phyloP scores from a whole-genome alignment of 164 flowering plant species.

The Vitis riparia region DNA sequence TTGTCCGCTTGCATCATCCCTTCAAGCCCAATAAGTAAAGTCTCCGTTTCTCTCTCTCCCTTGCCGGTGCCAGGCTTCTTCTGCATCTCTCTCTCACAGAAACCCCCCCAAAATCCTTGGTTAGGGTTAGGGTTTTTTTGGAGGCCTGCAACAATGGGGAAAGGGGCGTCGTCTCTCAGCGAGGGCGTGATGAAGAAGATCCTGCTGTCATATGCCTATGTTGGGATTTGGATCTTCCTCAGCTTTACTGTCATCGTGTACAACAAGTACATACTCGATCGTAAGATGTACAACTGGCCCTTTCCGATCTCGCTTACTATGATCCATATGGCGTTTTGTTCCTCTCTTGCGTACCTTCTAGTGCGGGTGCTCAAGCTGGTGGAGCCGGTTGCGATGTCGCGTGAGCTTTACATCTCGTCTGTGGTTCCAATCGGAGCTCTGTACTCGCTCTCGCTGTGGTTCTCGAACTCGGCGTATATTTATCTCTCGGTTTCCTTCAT shows the following conservation, averaged over 20 bases:
- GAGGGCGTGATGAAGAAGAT: conserved; percentile 16
- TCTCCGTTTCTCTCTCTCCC: no score
- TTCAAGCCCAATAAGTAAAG: no score
- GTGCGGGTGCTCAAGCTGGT: conserved; percentile 30
- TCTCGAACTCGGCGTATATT: conserved; percentile 33
- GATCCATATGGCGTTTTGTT: conserved; percentile 38
- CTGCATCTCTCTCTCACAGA: no score
- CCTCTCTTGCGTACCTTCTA: conserved; percentile 30
- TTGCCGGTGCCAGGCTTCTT: no score
- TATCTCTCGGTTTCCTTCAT: conserved; percentile 35
- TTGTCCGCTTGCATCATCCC: no score
- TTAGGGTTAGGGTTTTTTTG: not conserved
- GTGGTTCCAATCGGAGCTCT: conserved; percentile 32
- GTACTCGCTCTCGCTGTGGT: conserved; percentile 30
- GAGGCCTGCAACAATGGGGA: conserved; percentile 15
- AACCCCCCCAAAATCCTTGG: not conserved
- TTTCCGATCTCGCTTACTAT: conserved; percentile 33
- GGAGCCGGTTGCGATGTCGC: conserved; percentile 27
- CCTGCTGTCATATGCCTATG: conserved; percentile 23
- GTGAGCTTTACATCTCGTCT: conserved; percentile 26
- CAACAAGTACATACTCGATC: conserved; percentile 31
- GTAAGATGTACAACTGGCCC: conserved; percentile 26
- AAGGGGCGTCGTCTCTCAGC: conserved; percentile 12
- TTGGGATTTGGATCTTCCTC: conserved; percentile 20
- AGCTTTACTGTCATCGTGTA: conserved; percentile 25